Conservation (phyloP, 164 flowering plant genomes). For the Cinnamomum chago region DNA sequence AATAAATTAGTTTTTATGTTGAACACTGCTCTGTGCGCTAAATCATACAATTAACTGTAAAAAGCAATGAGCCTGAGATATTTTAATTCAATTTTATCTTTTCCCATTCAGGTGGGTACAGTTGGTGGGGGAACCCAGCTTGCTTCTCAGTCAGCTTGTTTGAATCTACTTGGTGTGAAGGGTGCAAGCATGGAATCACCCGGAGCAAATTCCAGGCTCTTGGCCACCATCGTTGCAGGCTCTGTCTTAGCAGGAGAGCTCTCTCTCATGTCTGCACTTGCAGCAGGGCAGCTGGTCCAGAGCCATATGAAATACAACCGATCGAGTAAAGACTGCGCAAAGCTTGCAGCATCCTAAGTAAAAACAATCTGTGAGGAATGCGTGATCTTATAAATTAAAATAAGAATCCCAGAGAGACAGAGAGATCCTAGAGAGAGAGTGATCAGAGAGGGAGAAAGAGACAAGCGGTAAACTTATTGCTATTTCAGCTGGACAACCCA, state of each 20-base stretch:
- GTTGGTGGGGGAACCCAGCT: conserved; percentile 76
- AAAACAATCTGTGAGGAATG: not conserved
- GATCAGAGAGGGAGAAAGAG: too few species aligned
- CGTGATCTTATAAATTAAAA: not conserved
- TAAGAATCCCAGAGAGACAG: not conserved
- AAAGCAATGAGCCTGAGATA: not conserved
- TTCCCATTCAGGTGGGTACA: conserved; percentile 51
- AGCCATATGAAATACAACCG: conserved; percentile 82
- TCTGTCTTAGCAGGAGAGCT: conserved; percentile 72
- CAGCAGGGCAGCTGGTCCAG: conserved; percentile 65
- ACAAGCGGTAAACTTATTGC: not conserved
- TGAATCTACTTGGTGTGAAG: conserved; percentile 66
- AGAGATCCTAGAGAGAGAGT: not conserved
- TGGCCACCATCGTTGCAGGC: conserved; percentile 67
- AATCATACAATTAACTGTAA: not conserved
- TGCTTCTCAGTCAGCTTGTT: conserved; percentile 71
- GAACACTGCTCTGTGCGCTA: too few species aligned
- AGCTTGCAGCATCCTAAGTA: not conserved
- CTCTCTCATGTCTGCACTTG: conserved; percentile 78
- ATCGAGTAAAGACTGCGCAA: conserved; percentile 38
- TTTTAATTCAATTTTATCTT: conserved; percentile 3
- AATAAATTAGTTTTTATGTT: too few species aligned
- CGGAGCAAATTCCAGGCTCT: conserved; percentile 50
- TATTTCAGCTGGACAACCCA: not conserved
- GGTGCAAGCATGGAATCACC: conserved; percentile 56